Evolutionary conservation across 495 filamentous ascomycete genomes (phyloP), one percentile per base, ranked within the genome.

Genomic region (Cercophora newfieldiana): DNA sequence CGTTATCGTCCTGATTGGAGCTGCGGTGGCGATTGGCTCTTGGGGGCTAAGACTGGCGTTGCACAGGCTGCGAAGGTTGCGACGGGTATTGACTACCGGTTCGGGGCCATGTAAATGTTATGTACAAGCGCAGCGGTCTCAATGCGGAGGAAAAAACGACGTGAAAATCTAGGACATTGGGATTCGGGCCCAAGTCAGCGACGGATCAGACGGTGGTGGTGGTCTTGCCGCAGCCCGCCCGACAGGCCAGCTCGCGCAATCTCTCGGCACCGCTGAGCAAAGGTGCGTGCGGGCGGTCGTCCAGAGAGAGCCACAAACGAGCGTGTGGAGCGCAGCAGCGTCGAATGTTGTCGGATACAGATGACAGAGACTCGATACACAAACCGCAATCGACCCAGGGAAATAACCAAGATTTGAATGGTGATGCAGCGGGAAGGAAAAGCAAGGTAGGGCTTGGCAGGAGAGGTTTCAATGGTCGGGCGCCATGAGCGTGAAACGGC

Each of bases 401-500:
- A 50, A 26, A 63, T 49, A 65, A 24, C 33, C 63, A 59, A 58
- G 63, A 57, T 56, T 37, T 30, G 25, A 49, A 50, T 18, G 44
- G 25, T 59, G 63, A 49, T 59, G 63, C 31, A 47, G 51, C 31
- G 24, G 30, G 63, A 65, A n/a, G 51, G 44, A 26, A 65, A 65
- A 65, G 55, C 63, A 65, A 59, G 54, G 63, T 25, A 65, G 54
- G 54, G 51, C 62, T 64, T 64, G 62, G 62, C 62, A 61, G 62
- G 62, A 55, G 49, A 58, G 62, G 53, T 28, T 59, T 65, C 28
- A 29, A 59, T 31, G 55, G 16, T 7, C 31, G 61, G 29, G 26
- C 29, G 59, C 47, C 22, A 21, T 19, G 59, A 50, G 26, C 59
- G 44, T 61, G 59, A 50, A 61, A 61, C 58, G 31, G 33, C 55